Base-by-base conservation (phyloP, 768 basidiomycete species). In the Boletus vermiculosoides region DNA sequence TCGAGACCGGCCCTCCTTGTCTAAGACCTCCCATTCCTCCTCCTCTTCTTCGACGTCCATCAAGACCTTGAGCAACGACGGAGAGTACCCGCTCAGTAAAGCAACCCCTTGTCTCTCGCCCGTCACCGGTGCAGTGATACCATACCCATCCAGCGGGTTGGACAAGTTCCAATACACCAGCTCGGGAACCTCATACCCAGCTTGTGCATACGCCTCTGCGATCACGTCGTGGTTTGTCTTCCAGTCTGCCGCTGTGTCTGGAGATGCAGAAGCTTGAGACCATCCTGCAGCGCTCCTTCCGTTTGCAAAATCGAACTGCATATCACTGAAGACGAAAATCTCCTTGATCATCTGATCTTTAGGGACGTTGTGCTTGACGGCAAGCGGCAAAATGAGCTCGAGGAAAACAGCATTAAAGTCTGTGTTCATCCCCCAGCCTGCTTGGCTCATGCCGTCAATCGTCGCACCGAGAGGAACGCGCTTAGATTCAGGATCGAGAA, bases 281-380 rank as follows among this genome's bases (percentile, higher is more conserved):
- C 15, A 9, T 2, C 10, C 5, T n/a, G 2, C 37, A 18, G 16
- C 9, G 18, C 37, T 39, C 37, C 16, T 9, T 39, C 3, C 4
- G 37, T 39, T 39, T 30, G 34, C 61, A 1, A 11, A 16, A 64
- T 90, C 85, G 60, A 90, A 90, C 71, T 89, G 88, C 88, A 90
- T 90, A 65, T 90, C 87, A 3, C 83, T 82, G 67, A 92, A 90
- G 42, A 90, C 77, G 65, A 91, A 90, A 0, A 90, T 71, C 5
- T 85, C 80, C 73, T 87, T 84, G 73, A 90, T 80, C 87, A 90
- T 89, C 46, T 89, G 81, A 50, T 86, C 86, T 54, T 77, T 79
- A 50, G 75, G 74, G n/a, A 92, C 71, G 0, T 82, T 74, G 61
- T 86, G 71, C 66, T 75, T 63, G 55, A 81, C 63, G 8, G 87